Base-by-base conservation (phyloP, 2,329 filamentous ascomycete genomes). In the Lojkania enalia region DNA sequence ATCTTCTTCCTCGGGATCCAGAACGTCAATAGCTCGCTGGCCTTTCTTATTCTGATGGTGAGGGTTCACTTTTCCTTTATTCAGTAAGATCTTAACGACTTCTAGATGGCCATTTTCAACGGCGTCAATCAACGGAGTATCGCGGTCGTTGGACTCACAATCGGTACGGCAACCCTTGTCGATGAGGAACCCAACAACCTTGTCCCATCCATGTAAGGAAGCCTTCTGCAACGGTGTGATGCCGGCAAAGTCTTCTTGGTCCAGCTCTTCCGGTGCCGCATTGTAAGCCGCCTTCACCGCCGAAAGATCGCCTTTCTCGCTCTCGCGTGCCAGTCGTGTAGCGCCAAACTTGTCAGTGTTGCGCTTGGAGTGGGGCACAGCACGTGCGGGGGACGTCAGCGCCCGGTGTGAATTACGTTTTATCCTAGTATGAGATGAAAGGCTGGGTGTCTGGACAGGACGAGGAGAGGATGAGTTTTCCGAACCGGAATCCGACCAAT, bases 201-300 rank as follows among this genome's bases (percentile, higher is more conserved):
- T 83, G 21, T 85, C 85, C 66, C 86, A 88, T 5, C 94, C 94
- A 62, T 94, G 87, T 46, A 99, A 78, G 21, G 91, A 85, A 23
- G 94, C 92, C 54, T 96, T 94, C 69, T 99, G 94, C 23, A 99
- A 77, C 18, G 94, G 94, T 1, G 92, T 95, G 61, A 97, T 97
- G n/a, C 90, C 89, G 12, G 94, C 94, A 65, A 96, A 95, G 64
- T 99, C 94, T 18, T 88, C 84, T 46, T 91, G 81, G 57, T 99
- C 88, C 42, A 97, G 71, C 68, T 97, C 90, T 51, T 95, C 88
- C 0, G 90, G 90, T 15, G 90, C 82, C 64, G 95, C 88, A 6
- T 80, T 76, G 21, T 90, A 79, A 51, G 88, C 82, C 57, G 82
- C 80, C 66, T 88, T 91, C 13, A 89, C 90, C 7, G 78, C 77